Evolutionary conservation across 1,284 basidiomycete species (phyloP).

Genomic region (Leccinum variabile): DNA sequence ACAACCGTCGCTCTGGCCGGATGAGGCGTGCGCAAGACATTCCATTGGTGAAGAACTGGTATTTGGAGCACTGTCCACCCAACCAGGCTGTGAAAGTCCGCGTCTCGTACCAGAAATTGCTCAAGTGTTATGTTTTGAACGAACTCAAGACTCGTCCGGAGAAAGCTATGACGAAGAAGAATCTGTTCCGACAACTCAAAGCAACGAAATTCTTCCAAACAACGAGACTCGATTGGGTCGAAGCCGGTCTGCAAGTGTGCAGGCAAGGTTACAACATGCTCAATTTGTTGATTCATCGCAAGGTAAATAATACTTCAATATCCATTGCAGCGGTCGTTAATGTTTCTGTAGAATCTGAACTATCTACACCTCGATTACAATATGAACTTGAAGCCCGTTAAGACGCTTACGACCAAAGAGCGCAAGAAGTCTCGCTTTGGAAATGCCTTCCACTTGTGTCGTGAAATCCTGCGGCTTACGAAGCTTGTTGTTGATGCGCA

Average conservation of each 20-base stretch:
- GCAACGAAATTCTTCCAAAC: constrained; percentile 99
- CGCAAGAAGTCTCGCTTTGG: constrained; percentile 99
- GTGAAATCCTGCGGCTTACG: constrained; percentile 97
- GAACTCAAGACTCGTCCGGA: constrained; percentile 87
- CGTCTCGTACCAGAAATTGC: constrained; percentile 98
- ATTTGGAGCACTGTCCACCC: constrained; percentile 96
- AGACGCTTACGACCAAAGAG: constrained; percentile 99
- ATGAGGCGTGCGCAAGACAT: constrained; percentile 95
- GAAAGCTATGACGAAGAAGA: constrained; percentile 98
- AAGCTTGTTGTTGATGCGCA: constrained; percentile 99
- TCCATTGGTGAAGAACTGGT: constrained; percentile 97
- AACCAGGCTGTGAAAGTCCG: constrained; percentile 97
- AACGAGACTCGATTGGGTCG: constrained; percentile 98
- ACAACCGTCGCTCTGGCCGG: constrained; percentile 88
- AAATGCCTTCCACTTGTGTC: constrained; percentile 98
- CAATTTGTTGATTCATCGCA: constrained; percentile 97
- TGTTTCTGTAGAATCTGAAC: constrained; percentile 76
- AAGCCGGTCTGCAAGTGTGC: constrained; percentile 98
- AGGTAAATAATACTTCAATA: constrained; percentile 43
- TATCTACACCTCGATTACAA: constrained; percentile 94
- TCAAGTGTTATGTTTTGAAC: constrained; percentile 96
- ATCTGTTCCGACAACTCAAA: constrained; percentile 89
- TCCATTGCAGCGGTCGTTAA: not conserved
- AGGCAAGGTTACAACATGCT: constrained; percentile 99
- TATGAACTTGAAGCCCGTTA: constrained; percentile 90